Conservation (phyloP, 1,284 basidiomycete genomes). For the Inonotus hispidus region DNA sequence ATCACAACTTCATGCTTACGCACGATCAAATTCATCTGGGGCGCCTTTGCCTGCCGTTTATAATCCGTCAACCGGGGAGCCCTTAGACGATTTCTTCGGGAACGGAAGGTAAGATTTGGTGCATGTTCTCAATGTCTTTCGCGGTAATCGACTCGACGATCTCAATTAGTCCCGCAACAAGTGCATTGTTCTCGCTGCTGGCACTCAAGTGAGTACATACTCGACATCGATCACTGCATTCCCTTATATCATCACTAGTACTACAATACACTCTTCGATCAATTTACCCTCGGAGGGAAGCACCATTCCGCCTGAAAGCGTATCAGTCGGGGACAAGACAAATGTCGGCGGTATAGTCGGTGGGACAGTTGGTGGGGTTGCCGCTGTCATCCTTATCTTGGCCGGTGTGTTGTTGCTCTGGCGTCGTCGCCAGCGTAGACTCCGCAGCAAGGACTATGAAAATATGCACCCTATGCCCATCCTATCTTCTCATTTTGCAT, state of each 20-base stretch:
- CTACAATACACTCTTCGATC: neutral
- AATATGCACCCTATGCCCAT: neutral
- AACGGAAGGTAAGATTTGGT: neutral
- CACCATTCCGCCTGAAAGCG: neutral
- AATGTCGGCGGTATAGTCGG: neutral
- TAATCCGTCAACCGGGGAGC: conserved; percentile 24
- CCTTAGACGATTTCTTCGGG: neutral
- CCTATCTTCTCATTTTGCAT: neutral
- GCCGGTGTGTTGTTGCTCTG: neutral
- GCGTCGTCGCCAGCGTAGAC: neutral
- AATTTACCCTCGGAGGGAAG: neutral
- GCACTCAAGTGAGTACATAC: conserved; percentile 29
- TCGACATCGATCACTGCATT: neutral
- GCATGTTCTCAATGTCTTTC: neutral
- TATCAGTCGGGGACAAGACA: neutral
- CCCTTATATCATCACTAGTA: neutral
- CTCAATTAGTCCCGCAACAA: conserved; percentile 31
- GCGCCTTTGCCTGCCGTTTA: conserved; percentile 29
- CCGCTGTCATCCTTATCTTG: neutral
- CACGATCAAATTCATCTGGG: conserved; percentile 19
- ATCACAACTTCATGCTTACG: conserved; percentile 27
- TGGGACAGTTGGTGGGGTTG: neutral
- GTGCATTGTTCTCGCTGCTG: conserved; percentile 31
- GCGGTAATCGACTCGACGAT: conserved; percentile 15
- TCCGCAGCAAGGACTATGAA: neutral